Evolutionary conservation across 352 stramenopile species (phyloP).

Genomic region (Pythium aphanidermatum): DNA sequence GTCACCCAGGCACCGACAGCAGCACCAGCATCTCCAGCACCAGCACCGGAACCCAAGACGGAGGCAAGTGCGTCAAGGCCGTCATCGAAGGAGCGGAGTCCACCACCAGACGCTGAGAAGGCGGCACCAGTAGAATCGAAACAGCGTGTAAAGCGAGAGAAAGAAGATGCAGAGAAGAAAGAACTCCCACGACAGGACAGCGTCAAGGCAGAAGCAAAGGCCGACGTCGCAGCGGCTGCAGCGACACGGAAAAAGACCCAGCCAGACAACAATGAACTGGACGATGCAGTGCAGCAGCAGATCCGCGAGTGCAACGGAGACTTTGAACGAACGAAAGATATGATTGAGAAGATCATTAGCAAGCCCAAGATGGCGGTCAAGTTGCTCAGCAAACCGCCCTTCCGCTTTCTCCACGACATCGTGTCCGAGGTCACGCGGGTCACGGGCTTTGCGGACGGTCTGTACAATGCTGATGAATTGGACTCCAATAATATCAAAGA

Average conservation of each 20-base stretch:
- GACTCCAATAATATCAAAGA: constrained; percentile 90
- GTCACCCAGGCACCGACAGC: no score
- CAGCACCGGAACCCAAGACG: constrained; percentile 22
- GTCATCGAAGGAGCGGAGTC: constrained; percentile 34
- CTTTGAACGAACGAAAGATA: constrained; percentile 66
- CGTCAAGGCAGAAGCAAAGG: constrained; percentile 32
- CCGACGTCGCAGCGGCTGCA: constrained; percentile 16
- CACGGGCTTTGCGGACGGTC: constrained; percentile 79
- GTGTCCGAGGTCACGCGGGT: constrained; percentile 70
- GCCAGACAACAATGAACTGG: constrained; percentile 41
- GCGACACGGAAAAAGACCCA: constrained; percentile 20
- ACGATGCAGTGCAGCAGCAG: constrained; percentile 44
- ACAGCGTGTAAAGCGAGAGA: constrained; percentile 34
- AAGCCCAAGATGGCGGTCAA: constrained; percentile 86
- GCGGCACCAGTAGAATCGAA: constrained; percentile 42
- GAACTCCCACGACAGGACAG: constrained; percentile 11
- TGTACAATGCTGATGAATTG: constrained; percentile 84
- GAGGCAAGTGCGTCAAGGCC: constrained; percentile 23
- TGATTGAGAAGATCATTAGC: constrained; percentile 73
- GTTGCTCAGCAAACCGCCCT: constrained; percentile 77
- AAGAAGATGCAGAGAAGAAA: constrained; percentile 29
- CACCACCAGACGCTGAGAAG: constrained; percentile 25
- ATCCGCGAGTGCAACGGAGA: constrained; percentile 71
- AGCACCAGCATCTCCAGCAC: constrained; percentile 1
- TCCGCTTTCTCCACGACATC: constrained; percentile 86